phyloP scores from a whole-genome alignment of 441 rosid genomes.

The Syzygium syzygioides region DNA sequence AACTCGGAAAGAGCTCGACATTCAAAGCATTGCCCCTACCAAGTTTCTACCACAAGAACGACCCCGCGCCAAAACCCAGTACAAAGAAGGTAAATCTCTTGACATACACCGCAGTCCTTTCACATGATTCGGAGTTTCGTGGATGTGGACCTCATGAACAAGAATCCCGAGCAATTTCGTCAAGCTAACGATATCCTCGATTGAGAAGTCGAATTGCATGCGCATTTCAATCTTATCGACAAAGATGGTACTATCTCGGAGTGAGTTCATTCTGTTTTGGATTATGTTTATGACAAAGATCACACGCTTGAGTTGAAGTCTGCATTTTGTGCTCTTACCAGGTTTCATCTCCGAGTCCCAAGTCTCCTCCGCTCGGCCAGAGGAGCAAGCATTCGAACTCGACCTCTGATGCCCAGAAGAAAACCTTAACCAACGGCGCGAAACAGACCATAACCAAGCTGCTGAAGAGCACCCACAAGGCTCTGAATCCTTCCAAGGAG shows the following conservation, averaged over 20 bases:
- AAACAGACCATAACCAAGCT: slow-evolving; percentile 18
- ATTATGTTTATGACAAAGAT: background rate
- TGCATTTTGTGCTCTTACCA: background rate
- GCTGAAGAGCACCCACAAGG: slow-evolving; percentile 10
- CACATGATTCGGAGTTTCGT: background rate
- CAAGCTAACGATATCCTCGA: background rate
- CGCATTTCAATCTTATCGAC: background rate
- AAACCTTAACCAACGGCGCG: background rate
- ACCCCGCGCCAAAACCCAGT: background rate
- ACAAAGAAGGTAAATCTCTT: background rate
- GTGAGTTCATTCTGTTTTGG: background rate
- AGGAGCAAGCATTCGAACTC: slow-evolving; percentile 4
- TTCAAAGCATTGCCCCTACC: slow-evolving; percentile 23
- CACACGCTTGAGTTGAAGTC: background rate
- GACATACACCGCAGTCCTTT: background rate
- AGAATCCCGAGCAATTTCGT: background rate
- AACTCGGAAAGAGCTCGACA: slow-evolving; percentile 9
- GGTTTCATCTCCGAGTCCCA: background rate
- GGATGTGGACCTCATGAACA: background rate
- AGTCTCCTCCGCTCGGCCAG: slow-evolving; percentile 2
- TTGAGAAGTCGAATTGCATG: background rate
- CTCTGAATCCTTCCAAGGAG: slow-evolving; percentile 10
- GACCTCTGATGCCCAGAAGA: slow-evolving; percentile 5
- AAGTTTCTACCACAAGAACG: slow-evolving; percentile 13
- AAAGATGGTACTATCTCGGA: background rate